Percentiles rank a stretch among this genome's conserved stretches.
Conservation (phyloP, 805 yeast genomes). For the Ogataea naganishii region DNA sequence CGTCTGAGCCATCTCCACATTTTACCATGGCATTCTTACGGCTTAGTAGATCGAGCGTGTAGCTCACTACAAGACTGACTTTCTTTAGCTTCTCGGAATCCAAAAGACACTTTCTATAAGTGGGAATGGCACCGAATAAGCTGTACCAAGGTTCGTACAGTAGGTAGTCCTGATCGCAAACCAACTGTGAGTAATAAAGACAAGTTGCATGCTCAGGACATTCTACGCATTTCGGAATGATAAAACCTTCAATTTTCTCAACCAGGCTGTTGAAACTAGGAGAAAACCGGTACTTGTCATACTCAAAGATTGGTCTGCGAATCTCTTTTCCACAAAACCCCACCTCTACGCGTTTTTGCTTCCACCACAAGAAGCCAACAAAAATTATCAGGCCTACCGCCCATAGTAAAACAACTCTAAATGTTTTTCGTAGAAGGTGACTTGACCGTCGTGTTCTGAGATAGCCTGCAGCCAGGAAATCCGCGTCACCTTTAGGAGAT, state of each 20-base stretch:
- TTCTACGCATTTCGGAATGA: slow-evolving; percentile 60
- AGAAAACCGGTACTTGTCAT: slow-evolving; percentile 5
- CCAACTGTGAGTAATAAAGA: slow-evolving; percentile 47
- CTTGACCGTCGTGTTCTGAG: slow-evolving; percentile 3
- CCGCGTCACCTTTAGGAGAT: no score
- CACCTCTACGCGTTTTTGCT: slow-evolving; percentile 51
- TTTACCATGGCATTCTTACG: slow-evolving; percentile 56
- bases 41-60: slow-evolving; percentile 58
- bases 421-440: slow-evolving; percentile 3
- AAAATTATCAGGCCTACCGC: slow-evolving; percentile 7
- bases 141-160: slow-evolving; percentile 45
- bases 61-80: slow-evolving; percentile 56
- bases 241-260: slow-evolving; percentile 30
- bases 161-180: slow-evolving; percentile 67
- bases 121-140: slow-evolving; percentile 50
- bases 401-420: slow-evolving; percentile 1
- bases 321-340: slow-evolving; percentile 76
- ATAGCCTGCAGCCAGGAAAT: slow-evolving; percentile 3
- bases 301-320: slow-evolving; percentile 24
- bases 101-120: slow-evolving; percentile 60
- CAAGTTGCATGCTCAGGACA: slow-evolving; percentile 86
- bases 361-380: slow-evolving; percentile 14
- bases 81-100: slow-evolving; percentile 70
- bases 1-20: slow-evolving; percentile 24
- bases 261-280: slow-evolving; percentile 16